Base-by-base conservation (phyloP, 306 rosid genomes). In the Medicago arabica region DNA sequence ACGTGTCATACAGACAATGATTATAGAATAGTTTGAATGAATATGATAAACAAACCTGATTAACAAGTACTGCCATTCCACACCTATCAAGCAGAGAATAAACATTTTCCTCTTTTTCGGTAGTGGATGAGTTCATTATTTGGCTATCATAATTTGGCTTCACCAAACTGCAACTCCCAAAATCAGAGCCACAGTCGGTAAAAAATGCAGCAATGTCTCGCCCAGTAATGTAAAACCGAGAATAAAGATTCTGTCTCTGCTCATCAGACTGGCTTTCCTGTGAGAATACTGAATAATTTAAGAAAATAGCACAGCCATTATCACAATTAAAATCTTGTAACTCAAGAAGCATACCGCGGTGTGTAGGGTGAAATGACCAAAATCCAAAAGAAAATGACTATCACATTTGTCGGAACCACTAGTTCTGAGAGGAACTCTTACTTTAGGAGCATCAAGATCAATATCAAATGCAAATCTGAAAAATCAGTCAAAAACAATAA, bases 361-460 rank as follows among this genome's bases (percentile, higher is more conserved):
- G 76, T 87, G 88, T 77, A 95, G 79, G 4, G 90, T 95, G 80
- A 95, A 95, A 79, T 95, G 99, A 80, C 99, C 99, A 80, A 95
- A 92, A 87, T 95, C 99, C 89, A 95, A 85, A 74, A 90, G 88
- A 71, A 95, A 95, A 87, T 92, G 93, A 72, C 92, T 84, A 50
- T 86, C 97, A 75, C 97, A 90, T 86, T 80, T 80, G 58, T 82
- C 87, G 65, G 97, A 87, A 73, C 87, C 87, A 69, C 79, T 59
- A 14, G 70, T 78, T 84, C 92, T 86, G 85, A 95, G 86, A 69
- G 99, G 99, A 82, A 95, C 88, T 86, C 95, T 89, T 67, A 95
- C 97, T 90, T 95, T 95, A 36, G 99, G 99, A 67, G 99, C 99
- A 84, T 92, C 99, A 54, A 95, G 87, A 71, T 95, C 99, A 82